Evolutionary conservation across 306 rosid species (phyloP).

Genomic region (Calophaca sinica): DNA sequence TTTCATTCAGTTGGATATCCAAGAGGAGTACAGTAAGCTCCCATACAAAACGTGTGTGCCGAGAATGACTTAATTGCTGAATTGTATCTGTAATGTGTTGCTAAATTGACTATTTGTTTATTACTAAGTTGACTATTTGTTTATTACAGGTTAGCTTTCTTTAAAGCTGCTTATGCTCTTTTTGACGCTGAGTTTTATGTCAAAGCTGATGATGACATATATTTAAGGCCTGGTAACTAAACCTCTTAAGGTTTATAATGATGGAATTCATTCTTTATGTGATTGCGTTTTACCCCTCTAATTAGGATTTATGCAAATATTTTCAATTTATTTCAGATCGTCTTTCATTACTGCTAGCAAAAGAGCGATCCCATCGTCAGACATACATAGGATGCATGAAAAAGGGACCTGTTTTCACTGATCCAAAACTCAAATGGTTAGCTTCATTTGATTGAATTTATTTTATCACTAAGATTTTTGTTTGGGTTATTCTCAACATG

Average conservation of each 20-base stretch:
- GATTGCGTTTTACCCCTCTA: slow-evolving; percentile 10
- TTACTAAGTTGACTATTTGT: slow-evolving; percentile 46
- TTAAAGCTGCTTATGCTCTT: slow-evolving; percentile 95
- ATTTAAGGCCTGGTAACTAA: slow-evolving; percentile 88
- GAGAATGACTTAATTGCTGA: slow-evolving; percentile 33
- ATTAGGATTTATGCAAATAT: not conserved
- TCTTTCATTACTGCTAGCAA: slow-evolving; percentile 81
- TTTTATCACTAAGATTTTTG: slow-evolving; percentile 21
- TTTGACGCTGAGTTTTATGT: slow-evolving; percentile 88
- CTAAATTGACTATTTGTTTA: slow-evolving; percentile 38
- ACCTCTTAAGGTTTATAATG: slow-evolving; percentile 18
- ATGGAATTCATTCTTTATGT: slow-evolving; percentile 18
- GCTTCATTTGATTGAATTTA: slow-evolving; percentile 39
- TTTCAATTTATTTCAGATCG: slow-evolving; percentile 63
- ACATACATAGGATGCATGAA: slow-evolving; percentile 99
- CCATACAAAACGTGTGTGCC: slow-evolving; percentile 98
- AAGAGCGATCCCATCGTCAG: slow-evolving; percentile 84
- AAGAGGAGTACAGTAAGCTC: slow-evolving; percentile 99
- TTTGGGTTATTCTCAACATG: not conserved
- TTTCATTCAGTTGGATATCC: slow-evolving; percentile 84
- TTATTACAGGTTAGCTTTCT: slow-evolving; percentile 84
- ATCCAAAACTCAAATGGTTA: slow-evolving; percentile 94
- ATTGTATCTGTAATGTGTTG: slow-evolving; percentile 36
- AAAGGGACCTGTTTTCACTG: slow-evolving; percentile 96
- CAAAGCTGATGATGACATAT: slow-evolving; percentile 97